A percentile compares a stretch with the other conserved stretches of the same genome.
phyloP scores from a whole-genome alignment of 148 eudicot genomes.

The Persicaria tinctoria region DNA sequence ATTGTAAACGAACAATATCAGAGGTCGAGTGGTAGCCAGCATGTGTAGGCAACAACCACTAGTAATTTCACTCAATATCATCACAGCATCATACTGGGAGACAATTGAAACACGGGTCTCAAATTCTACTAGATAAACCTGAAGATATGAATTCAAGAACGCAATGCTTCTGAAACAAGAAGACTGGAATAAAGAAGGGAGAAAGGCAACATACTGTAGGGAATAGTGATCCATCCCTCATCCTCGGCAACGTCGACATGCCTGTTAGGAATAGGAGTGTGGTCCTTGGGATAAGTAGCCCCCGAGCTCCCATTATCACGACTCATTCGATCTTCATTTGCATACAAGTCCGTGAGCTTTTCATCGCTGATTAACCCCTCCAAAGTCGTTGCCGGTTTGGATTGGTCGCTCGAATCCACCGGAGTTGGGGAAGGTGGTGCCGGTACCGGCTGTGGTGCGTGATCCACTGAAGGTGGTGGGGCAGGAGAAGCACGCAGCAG shows the following conservation, averaged over 20 bases:
- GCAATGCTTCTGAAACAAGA: too few relatives aligned
- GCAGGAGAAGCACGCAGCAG: constrained; percentile 63
- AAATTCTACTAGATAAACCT: background rate
- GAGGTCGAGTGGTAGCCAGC: background rate
- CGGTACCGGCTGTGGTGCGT: constrained; percentile 23
- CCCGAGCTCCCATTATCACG: constrained; percentile 26
- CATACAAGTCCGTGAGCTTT: constrained; percentile 21
- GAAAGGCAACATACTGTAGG: constrained; percentile 35
- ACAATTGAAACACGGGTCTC: background rate
- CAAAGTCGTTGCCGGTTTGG: constrained; percentile 38
- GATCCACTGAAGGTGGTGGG: constrained; percentile 17
- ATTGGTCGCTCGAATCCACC: constrained; percentile 25
- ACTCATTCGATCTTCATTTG: constrained; percentile 20
- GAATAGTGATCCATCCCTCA: constrained; percentile 81
- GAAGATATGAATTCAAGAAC: background rate
- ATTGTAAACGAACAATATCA: background rate
- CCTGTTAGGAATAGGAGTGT: constrained; percentile 43
- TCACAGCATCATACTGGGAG: background rate
- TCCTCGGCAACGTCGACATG: constrained; percentile 68
- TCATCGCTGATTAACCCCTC: constrained; percentile 68
- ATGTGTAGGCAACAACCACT: background rate
- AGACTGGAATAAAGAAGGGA: background rate
- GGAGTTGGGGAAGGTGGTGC: constrained; percentile 24
- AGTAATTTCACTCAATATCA: background rate
- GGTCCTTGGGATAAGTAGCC: constrained; percentile 23